Evolutionary conservation across 495 filamentous ascomycete genomes (phyloP).

Genomic region (Hapsidospora chrysogenum): DNA sequence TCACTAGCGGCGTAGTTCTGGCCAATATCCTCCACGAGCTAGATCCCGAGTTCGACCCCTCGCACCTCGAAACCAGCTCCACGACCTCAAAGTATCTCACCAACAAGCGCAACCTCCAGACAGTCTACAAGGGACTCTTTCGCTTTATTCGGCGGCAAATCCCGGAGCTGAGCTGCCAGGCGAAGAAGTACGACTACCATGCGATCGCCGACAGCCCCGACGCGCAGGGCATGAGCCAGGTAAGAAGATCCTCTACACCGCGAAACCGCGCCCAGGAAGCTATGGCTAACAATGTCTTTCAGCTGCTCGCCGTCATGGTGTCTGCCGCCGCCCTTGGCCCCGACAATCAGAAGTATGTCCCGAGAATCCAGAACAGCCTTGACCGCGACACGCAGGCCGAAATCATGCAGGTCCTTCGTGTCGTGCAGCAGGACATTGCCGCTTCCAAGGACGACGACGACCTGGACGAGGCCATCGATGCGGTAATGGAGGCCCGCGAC

Average conservation of each 20-base stretch:
- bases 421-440: constrained; percentile 4
- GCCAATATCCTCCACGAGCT: constrained; percentile 43
- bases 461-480: constrained; percentile 5
- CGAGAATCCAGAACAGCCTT: constrained; percentile 26
- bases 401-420: constrained; percentile 11
- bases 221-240: constrained; percentile 17
- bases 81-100: constrained; percentile 32
- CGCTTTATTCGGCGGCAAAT: constrained; percentile 39
- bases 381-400: constrained; percentile 26
- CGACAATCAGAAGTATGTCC: constrained; percentile 35
- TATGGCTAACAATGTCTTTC: constrained; percentile 17
- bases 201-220: constrained; percentile 18
- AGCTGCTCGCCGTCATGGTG: constrained; percentile 48
- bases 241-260: not conserved
- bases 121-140: constrained; percentile 46
- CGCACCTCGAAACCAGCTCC: constrained; percentile 48
- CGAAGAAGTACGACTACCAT: constrained; percentile 13
- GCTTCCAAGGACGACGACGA: not conserved
- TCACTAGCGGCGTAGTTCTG: constrained; percentile 61
- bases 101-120: constrained; percentile 47
- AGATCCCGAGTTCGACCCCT: constrained; percentile 39
- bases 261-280: not conserved
- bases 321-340: constrained; percentile 43
- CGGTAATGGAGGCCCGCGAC: constrained; percentile 31
- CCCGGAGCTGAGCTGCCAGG: constrained; percentile 11